Evolutionary conservation across 306 rosid species (phyloP), one percentile per base, ranked within the genome.

Genomic region (Alnus rubra): DNA sequence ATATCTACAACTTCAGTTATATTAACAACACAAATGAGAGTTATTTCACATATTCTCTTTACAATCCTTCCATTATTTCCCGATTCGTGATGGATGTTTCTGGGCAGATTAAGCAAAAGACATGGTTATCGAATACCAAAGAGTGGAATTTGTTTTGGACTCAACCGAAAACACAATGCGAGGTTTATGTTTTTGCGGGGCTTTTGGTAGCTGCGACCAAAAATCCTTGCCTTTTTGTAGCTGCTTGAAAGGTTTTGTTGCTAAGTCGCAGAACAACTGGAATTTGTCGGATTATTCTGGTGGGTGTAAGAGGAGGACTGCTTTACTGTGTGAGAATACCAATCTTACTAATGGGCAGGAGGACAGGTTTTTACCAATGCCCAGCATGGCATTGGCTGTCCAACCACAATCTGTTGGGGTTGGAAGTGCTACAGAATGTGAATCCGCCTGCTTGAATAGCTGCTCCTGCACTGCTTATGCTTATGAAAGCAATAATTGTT

Each of bases 401-500:
- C 59, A 74, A 64, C 2, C 73, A 33, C 67, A 67, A 44, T 56
- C 85, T 54, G 69, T 73, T 8, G 35, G 28, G 8, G 91, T 47
- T n/a, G 86, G 76, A 74, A 78, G 9, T 82, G 33, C 2, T 23
- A 76, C 28, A 3, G 87, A 88, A 44, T 94, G 98, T 42, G 83
- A 78, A 78, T 75, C 90, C 44, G 16, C 2, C 1, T 92, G 98
- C 76, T 82, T 89, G 7, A 49, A 42, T 8, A 76, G 79, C 53
- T 83, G 94, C 72, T 77, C 85, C 58, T 94, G 97, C 79, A 79
- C 80, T 18, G 97, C 93, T 49, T 92, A 90, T 84, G 85, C 92
- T 51, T 84, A 74, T 71, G 78, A 73, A 51, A 54, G 15, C 64
- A 76, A 73, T 14, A 76, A 67, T 0, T 94, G 98, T 44, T 84